Evolutionary conservation across 495 filamentous ascomycete species (phyloP), one percentile per base, ranked within the genome.

Genomic region (Neurospora sp.): DNA sequence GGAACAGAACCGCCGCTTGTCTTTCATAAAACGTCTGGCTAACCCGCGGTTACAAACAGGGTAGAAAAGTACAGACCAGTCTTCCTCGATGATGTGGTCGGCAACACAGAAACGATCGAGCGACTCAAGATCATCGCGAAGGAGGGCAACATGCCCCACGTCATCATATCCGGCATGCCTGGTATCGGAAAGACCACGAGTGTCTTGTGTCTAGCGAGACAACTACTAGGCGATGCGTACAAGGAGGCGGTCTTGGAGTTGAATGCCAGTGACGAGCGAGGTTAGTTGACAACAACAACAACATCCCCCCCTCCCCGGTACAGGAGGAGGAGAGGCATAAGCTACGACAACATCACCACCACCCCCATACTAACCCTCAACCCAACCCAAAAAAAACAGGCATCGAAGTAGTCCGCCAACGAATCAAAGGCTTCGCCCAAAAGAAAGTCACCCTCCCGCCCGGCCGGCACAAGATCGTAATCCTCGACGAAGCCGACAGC

Each of bases 181-280:
- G 96, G 96, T 78, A 99, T 98, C 80, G 96, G 96, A 71, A 99
- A 99, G 87, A 99, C 96, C 10, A 98, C 96, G 8, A 98, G 94
- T 39, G 89, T 99, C 38, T 83, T 98, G 69, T 98, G 96, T 76
- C 90, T 99, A 39, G 95, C 96, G 10, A 89, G 96, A 71, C 94
- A 98, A 78, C 82, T 99, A 71, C 86, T 99, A 2, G 96, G 96
- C 3, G 91, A 96, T 80, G 87, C 93, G 14, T 99, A 99, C 84
- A 98, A 98, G 83, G 96, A 99, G 82, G 96, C 96, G 1, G 96
- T 99, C 14, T 81, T 99, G 68, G 96, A 99, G 78, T 83, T 99
- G 69, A 99, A 99, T 76, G 96, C 96, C 65, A 94, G 91, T 80
- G 96, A 99, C 75, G 96, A 99, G 82, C 88, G 96, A 86, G 96